phyloP scores from a whole-genome alignment of 1,284 basidiomycete species.

The Gastroboletus turbinatus region DNA sequence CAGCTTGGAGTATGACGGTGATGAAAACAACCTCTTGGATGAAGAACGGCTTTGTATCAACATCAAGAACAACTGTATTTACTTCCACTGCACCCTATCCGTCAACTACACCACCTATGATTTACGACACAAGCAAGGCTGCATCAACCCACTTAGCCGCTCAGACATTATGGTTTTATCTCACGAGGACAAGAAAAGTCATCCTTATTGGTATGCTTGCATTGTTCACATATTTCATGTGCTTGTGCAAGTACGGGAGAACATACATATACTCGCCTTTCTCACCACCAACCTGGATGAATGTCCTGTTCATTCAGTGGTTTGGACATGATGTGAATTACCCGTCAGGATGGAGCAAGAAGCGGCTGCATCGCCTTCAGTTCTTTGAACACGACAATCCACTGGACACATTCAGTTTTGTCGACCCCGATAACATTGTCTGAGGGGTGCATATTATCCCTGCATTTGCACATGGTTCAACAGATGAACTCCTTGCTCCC shows the following conservation, averaged over 20 bases:
- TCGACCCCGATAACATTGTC: too few species aligned
- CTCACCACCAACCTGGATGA: too few species aligned
- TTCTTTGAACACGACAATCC: too few species aligned
- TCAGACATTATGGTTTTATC: background rate
- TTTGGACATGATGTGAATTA: too few species aligned
- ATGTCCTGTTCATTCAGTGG: too few species aligned
- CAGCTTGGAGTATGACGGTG: background rate
- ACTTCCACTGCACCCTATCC: background rate
- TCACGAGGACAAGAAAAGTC: background rate
- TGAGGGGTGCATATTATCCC: too few species aligned
- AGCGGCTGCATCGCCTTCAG: too few species aligned
- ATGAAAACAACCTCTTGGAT: background rate
- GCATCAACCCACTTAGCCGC: background rate
- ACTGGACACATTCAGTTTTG: too few species aligned
- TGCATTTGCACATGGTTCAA: too few species aligned
- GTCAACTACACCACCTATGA: background rate
- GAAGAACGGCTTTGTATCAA: background rate
- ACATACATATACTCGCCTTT: too few species aligned
- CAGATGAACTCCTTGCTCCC: too few species aligned
- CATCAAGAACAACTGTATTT: background rate
- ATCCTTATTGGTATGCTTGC: background rate
- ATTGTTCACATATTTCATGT: background rate
- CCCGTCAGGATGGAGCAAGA: too few species aligned
- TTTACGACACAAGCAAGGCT: background rate
- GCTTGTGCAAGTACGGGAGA: background rate